A percentile compares a stretch with the other conserved stretches of the same genome.
Conservation (phyloP, 306 rosid species). For the Urtica urens region DNA sequence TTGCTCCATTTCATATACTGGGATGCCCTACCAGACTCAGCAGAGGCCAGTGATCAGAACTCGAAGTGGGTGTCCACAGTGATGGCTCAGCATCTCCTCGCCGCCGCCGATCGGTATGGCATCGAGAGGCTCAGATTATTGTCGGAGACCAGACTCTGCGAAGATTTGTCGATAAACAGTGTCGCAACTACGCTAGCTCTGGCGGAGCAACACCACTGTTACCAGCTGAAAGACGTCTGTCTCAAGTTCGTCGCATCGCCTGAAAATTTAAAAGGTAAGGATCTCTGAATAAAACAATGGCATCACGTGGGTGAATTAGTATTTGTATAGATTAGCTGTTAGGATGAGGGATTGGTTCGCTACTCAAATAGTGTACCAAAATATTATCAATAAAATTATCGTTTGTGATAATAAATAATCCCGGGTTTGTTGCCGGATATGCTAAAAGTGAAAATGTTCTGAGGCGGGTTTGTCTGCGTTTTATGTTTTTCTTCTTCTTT, state of each 20-base stretch:
- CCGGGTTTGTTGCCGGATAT: too few relatives aligned
- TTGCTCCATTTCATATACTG: conserved; percentile 61
- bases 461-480: too few relatives aligned
- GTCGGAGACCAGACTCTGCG: conserved; percentile 52
- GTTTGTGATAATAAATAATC: too few relatives aligned
- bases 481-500: not conserved
- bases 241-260: conserved; percentile 44
- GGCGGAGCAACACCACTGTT: conserved; percentile 72
- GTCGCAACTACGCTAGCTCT: conserved; percentile 67
- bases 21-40: conserved; percentile 49
- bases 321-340: too few relatives aligned
- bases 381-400: too few relatives aligned
- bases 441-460: too few relatives aligned
- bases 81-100: conserved; percentile 63
- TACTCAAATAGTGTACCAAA: too few relatives aligned
- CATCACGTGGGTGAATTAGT: too few relatives aligned
- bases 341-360: too few relatives aligned
- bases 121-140: conserved; percentile 54
- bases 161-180: conserved; percentile 47
- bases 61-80: conserved; percentile 46
- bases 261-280: conserved; percentile 61
- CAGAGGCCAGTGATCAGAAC: conserved; percentile 34
- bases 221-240: conserved; percentile 47
- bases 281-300: too few relatives aligned
- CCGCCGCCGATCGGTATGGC: conserved; percentile 66